Evolutionary conservation across 352 stramenopile species (phyloP).

Genomic region (Globisporangium parvum): DNA sequence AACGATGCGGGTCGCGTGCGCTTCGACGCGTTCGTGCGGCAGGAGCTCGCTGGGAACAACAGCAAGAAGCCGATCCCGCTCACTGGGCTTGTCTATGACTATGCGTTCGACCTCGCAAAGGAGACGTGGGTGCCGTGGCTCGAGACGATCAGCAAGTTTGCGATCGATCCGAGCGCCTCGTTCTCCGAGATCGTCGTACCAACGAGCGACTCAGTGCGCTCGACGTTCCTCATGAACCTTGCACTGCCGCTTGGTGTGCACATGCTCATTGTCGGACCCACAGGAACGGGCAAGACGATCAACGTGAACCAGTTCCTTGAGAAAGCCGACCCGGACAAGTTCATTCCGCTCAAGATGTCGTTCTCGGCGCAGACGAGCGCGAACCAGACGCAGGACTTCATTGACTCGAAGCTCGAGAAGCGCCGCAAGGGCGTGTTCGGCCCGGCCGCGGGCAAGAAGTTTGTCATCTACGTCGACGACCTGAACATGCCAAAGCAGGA

Average conservation of each 20-base stretch:
- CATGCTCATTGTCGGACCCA: slow-evolving; percentile 91
- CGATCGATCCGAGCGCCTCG: slow-evolving; percentile 59
- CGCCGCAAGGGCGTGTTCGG: slow-evolving; percentile 91
- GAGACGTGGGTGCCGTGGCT: slow-evolving; percentile 89
- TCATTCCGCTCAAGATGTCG: slow-evolving; percentile 87
- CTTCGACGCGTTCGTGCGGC: slow-evolving; percentile 85
- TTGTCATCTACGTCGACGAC: slow-evolving; percentile 93
- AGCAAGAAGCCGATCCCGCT: slow-evolving; percentile 50
- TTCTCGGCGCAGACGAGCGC: slow-evolving; percentile 92
- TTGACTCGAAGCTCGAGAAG: slow-evolving; percentile 94
- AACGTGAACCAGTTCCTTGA: slow-evolving; percentile 92
- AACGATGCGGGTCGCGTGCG: slow-evolving; percentile 77
- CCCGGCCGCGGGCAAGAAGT: slow-evolving; percentile 87
- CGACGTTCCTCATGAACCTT: slow-evolving; percentile 90
- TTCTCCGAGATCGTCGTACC: slow-evolving; percentile 93
- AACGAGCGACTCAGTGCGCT: slow-evolving; percentile 90
- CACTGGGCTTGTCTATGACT: slow-evolving; percentile 85
- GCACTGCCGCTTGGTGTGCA: slow-evolving; percentile 79
- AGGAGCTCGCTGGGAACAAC: slow-evolving; percentile 67
- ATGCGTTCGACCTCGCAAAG: slow-evolving; percentile 78
- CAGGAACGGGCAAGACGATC: slow-evolving; percentile 93
- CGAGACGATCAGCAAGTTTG: slow-evolving; percentile 83
- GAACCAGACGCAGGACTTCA: slow-evolving; percentile 91
- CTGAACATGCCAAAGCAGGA: slow-evolving; percentile 95
- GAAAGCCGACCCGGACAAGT: slow-evolving; percentile 84